These are phyloP conservation scores for Boechera retrofracta DNA, from an alignment of 345 rosid species.

Conservation along the genomic window DNA sequence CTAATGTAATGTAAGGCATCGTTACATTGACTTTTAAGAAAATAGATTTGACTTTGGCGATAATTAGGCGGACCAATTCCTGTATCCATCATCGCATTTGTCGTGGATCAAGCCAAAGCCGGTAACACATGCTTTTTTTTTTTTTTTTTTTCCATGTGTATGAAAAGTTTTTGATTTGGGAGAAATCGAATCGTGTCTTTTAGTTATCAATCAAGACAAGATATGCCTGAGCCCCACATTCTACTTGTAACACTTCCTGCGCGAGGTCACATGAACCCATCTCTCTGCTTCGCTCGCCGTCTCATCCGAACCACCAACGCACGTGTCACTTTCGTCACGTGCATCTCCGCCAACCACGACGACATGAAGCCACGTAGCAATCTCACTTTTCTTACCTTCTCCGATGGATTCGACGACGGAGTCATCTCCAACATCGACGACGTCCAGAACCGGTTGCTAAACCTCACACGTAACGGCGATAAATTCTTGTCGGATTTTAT, in stretches of 20 bases:
- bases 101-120: not conserved
- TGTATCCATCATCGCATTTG: not conserved
- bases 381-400: conserved; percentile 51
- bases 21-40: not conserved
- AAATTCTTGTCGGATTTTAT: conserved; percentile 18
- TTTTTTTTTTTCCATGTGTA: not conserved
- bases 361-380: too few relatives aligned
- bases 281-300: conserved; percentile 59
- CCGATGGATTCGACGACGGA: conserved; percentile 68
- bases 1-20: too few relatives aligned
- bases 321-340: conserved; percentile 56
- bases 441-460: conserved; percentile 10
- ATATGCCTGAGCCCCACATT: not conserved
- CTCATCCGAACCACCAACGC: conserved; percentile 46
- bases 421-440: conserved; percentile 39
- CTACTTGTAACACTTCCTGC: conserved; percentile 58
- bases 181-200: not conserved
- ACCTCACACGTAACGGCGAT: conserved; percentile 32
- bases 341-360: conserved; percentile 18
- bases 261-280: conserved; percentile 72
- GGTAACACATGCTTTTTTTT: not conserved
- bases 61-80: not conserved
- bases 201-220: not conserved
- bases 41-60: not conserved
- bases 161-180: too few relatives aligned